Evolutionary conservation across 2,329 filamentous ascomycete species (phyloP).

Genomic region (Escovopsis sp.): DNA sequence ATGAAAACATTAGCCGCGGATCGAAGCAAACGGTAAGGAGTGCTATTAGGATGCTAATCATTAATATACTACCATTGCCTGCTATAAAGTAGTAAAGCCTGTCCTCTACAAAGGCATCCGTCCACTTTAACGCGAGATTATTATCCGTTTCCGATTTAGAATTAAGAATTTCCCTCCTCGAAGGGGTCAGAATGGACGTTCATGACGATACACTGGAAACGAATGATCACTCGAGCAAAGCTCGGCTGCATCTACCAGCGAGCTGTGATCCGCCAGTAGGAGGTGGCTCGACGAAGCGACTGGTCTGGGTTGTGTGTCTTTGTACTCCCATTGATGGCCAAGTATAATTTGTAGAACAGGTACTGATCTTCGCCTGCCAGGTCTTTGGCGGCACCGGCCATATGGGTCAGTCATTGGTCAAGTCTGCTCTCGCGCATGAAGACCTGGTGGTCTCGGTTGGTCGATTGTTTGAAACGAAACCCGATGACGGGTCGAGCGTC

Average conservation of each 20-base stretch:
- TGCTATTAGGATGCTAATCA: too few species aligned
- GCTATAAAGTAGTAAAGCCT: too few species aligned
- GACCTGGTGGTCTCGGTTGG: slow-evolving; percentile 82
- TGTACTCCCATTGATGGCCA: background rate
- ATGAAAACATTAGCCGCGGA: too few species aligned
- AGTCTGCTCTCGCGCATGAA: slow-evolving; percentile 62
- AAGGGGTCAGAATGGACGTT: too few species aligned
- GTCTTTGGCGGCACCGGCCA: slow-evolving; percentile 95
- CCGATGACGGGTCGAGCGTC: slow-evolving; percentile 56
- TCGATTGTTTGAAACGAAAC: slow-evolving; percentile 61
- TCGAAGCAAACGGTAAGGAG: too few species aligned
- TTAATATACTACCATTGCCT: too few species aligned
- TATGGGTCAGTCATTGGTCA: slow-evolving; percentile 82
- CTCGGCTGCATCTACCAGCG: slow-evolving; percentile 45
- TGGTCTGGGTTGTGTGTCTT: slow-evolving; percentile 71
- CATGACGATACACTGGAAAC: background rate
- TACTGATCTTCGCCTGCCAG: slow-evolving; percentile 25
- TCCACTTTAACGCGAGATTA: too few species aligned
- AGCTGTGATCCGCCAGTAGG: slow-evolving; percentile 76
- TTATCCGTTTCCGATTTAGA: too few species aligned
- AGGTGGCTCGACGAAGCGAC: slow-evolving; percentile 53
- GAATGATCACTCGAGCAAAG: slow-evolving; percentile 5
- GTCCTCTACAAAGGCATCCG: too few species aligned
- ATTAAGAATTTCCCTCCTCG: too few species aligned
- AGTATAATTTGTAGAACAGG: background rate